A percentile compares a stretch with the other conserved stretches of the same genome.
These are phyloP conservation scores for Podospora bellae-mahoneyi DNA, from an alignment of 495 filamentous ascomycete genomes.

Conservation along the genomic window DNA sequence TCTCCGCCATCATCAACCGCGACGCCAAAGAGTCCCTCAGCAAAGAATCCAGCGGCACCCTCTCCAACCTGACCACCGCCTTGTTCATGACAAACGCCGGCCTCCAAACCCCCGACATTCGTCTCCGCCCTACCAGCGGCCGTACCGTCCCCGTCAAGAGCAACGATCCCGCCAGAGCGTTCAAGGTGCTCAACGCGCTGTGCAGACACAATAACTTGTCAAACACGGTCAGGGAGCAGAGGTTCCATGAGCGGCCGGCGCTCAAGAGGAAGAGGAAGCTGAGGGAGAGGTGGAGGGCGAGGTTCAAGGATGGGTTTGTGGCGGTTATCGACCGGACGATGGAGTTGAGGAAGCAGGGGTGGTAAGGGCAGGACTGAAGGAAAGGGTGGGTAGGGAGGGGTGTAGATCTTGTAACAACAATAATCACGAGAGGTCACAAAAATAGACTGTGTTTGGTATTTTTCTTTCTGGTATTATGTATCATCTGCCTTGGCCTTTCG, in stretches of 20 bases:
- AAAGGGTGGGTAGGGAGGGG: not conserved
- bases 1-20: conserved; percentile 4
- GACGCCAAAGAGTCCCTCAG: conserved; percentile 12
- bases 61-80: conserved; percentile 15
- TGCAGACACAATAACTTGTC: conserved; percentile 50
- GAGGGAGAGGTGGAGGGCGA: conserved; percentile 61
- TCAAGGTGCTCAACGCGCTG: conserved; percentile 49
- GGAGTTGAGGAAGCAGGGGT: conserved; percentile 67
- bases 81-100: conserved; percentile 17
- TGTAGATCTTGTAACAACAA: not conserved
- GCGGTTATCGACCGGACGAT: conserved; percentile 56
- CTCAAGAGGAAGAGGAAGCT: conserved; percentile 70
- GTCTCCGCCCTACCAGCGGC: conserved; percentile 53
- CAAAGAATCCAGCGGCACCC: not conserved
- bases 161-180: conserved; percentile 53
- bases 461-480: conserved; percentile 6
- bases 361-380: conserved; percentile 45
- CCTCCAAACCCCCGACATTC: conserved; percentile 27
- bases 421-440: not conserved
- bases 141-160: conserved; percentile 53
- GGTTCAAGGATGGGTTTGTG: conserved; percentile 64
- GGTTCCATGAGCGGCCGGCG: conserved; percentile 67
- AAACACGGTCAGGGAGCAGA: conserved; percentile 49
- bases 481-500: not conserved
- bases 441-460: not conserved